Base-by-base conservation (phyloP, 1,139 yeast genomes). In the Diutina neorugosa region DNA sequence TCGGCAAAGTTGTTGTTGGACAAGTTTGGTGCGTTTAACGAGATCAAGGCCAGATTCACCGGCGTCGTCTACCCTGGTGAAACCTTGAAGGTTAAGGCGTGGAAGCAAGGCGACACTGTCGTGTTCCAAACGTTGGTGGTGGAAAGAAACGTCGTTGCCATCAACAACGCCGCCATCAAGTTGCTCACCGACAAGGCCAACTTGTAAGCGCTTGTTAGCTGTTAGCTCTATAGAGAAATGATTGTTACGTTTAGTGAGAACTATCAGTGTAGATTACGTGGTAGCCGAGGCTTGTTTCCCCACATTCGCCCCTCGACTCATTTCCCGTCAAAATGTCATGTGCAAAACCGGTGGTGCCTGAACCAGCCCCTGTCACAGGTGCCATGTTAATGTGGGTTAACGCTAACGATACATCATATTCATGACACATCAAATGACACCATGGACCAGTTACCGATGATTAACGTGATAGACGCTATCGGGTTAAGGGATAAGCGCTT, bases 41-140 rank as follows among this genome's bases (percentile, higher is more conserved):
- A 90, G 73, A 79, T 90, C 67, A 93, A 93, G 76, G 95, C 82
- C 42, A 82, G 98, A 66, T 93, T 93, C 67, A 80, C 96, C 40
- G 93, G 93, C 63, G 84, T 87, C 63, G 98, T 93, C 48, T 90
- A 81, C 81, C 98, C 98, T n/a, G 98, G 98, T 62, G 98, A 93
- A 71, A 85, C 89, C 37, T 77, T 93, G 67, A 78, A 77, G 63
- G 82, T 93, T 46, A 72, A 72, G 55, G 96, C 96, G 47, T 93
- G 98, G 98, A 87, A 84, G 69, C 76, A 82, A 57, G 74, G 76
- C 55, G 82, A 79, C 61, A 71, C 76, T 60, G 85, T 93, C 57
- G 74, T 82, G 57, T 93, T 91, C 82, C 95, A 86, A 70, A 82
- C 95, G 37, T 81, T 81, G 66, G 90, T 86, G 55, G 81, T 84